Conservation (phyloP, 2,329 filamentous ascomycete genomes). For the Paraphoma sp. region DNA sequence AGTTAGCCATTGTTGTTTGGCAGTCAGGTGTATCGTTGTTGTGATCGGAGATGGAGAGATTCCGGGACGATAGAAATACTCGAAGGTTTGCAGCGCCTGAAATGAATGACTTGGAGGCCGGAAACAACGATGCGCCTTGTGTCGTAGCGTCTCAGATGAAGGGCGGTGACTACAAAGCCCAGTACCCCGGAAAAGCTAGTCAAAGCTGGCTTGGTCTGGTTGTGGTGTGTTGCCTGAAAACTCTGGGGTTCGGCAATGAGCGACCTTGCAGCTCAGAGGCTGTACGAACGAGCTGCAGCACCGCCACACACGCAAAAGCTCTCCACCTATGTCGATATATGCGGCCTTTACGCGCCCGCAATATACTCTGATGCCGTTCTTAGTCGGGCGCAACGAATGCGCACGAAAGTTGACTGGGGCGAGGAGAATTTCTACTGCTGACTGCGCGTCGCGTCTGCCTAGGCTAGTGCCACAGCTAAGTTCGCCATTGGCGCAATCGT, state of each 20-base stretch:
- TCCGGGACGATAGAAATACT: not conserved
- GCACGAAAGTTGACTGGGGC: too few relatives aligned
- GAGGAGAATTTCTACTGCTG: not conserved
- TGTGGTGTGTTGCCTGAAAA: conserved; percentile 4
- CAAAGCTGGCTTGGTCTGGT: not conserved
- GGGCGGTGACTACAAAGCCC: conserved; percentile 1
- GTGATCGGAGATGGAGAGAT: not conserved
- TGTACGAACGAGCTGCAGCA: conserved; percentile 14
- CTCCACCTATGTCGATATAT: conserved; percentile 2
- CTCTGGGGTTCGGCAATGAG: conserved; percentile 4
- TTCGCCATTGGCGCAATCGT: not conserved
- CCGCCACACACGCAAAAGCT: conserved; percentile 13
- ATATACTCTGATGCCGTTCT: too few relatives aligned
- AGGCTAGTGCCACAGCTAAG: not conserved
- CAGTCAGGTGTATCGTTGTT: not conserved
- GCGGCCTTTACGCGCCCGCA: not conserved
- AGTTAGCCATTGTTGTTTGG: conserved; percentile 15
- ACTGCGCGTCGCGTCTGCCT: not conserved
- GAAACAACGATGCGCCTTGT: not conserved
- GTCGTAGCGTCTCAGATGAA: not conserved
- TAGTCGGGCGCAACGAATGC: too few relatives aligned
- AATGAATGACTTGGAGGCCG: not conserved
- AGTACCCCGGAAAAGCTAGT: not conserved
- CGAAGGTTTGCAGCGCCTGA: not conserved
- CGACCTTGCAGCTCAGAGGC: conserved; percentile 11